Conservation (phyloP, 495 filamentous ascomycete genomes). For the Tuber calosporum region DNA sequence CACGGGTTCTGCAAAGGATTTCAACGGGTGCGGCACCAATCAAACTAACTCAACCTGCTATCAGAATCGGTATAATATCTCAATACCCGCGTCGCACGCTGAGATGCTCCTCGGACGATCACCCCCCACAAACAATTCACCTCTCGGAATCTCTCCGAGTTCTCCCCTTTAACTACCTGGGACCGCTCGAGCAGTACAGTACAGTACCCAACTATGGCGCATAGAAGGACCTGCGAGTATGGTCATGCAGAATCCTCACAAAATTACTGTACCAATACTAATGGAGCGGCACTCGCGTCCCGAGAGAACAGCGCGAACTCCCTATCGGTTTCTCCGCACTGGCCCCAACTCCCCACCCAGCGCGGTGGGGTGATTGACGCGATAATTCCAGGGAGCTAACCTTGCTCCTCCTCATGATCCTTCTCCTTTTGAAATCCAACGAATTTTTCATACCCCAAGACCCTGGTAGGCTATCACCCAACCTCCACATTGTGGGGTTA, state of each 20-base stretch:
- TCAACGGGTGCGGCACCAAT: neutral
- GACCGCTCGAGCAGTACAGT: neutral
- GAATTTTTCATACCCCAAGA: neutral
- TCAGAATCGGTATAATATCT: neutral
- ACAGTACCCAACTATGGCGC: neutral
- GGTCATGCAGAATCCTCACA: neutral
- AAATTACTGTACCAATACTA: neutral
- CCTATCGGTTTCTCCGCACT: neutral
- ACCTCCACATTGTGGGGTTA: neutral
- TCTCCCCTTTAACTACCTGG: neutral
- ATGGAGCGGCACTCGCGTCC: neutral
- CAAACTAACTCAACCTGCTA: neutral
- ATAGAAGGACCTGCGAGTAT: neutral
- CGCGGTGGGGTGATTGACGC: too few species aligned
- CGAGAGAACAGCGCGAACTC: neutral
- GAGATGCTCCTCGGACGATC: neutral
- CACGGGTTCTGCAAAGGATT: neutral
- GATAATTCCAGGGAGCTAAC: neutral
- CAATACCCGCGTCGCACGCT: neutral
- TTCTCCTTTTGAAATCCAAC: neutral
- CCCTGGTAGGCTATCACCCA: neutral
- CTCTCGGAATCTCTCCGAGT: neutral
- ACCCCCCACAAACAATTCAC: neutral
- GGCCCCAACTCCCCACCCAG: neutral
- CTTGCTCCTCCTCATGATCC: neutral